These are phyloP conservation scores for Mycena indigotica DNA, from an alignment of 768 basidiomycete species.

Conservation along the genomic window DNA sequence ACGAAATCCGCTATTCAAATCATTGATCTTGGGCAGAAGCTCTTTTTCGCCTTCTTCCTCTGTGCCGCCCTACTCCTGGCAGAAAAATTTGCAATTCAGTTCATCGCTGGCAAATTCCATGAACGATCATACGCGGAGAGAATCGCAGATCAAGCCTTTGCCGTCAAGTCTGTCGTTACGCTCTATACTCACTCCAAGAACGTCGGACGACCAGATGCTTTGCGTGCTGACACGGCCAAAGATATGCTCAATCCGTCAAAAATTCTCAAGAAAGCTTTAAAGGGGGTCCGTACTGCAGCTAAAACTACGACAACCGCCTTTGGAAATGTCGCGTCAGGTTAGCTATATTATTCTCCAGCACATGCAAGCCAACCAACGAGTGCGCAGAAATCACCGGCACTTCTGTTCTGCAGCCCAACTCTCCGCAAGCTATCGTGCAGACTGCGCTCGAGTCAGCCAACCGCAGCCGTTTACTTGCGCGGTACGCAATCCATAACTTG, in stretches of 20 bases:
- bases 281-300: constrained; percentile 71
- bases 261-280: constrained; percentile 69
- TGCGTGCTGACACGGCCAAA: constrained; percentile 42
- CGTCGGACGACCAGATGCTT: constrained; percentile 67
- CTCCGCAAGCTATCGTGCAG: constrained; percentile 78
- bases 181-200: constrained; percentile 82
- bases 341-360: neutral
- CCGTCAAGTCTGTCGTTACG: constrained; percentile 66
- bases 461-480: constrained; percentile 81
- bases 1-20: constrained; percentile 38
- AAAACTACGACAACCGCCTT: constrained; percentile 79
- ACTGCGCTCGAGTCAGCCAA: constrained; percentile 78
- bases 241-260: constrained; percentile 55
- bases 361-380: neutral
- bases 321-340: constrained; percentile 55
- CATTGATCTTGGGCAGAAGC: constrained; percentile 58
- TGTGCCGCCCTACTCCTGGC: constrained; percentile 70
- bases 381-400: constrained; percentile 32
- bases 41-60: constrained; percentile 74
- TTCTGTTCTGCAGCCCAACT: constrained; percentile 87
- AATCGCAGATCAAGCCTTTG: constrained; percentile 80
- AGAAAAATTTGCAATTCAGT: constrained; percentile 87
- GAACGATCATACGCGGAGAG: constrained; percentile 80
- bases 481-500: constrained; percentile 28
- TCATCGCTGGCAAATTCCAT: constrained; percentile 82